These are phyloP conservation scores for Ricinus communis DNA, from an alignment of 345 rosid genomes.

Conservation along the genomic window DNA sequence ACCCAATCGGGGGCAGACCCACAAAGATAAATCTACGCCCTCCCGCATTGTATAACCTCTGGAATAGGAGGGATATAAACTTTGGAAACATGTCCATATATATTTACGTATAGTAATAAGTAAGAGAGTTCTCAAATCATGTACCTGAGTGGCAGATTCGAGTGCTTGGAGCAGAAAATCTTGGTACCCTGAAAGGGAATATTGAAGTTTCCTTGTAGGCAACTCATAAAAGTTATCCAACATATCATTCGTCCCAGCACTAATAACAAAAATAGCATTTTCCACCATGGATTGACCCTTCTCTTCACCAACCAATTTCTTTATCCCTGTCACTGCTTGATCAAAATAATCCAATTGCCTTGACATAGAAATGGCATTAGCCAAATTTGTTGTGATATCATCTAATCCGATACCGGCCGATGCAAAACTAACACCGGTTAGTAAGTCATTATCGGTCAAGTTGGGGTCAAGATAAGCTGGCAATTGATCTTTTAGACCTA, in stretches of 20 bases:
- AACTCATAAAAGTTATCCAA: slow-evolving; percentile 22
- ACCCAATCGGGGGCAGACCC: slow-evolving; percentile 41
- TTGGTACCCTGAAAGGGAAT: slow-evolving; percentile 26
- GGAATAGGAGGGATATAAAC: background rate
- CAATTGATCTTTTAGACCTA: slow-evolving; percentile 34
- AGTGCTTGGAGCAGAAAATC: slow-evolving; percentile 20
- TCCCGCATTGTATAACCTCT: slow-evolving; percentile 34
- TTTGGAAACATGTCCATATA: too few species aligned
- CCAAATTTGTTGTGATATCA: slow-evolving; percentile 16
- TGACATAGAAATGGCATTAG: slow-evolving; percentile 18
- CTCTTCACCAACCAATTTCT: slow-evolving; percentile 24
- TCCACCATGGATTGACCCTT: slow-evolving; percentile 28
- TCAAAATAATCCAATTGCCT: slow-evolving; percentile 31
- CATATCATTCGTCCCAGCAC: slow-evolving; percentile 41
- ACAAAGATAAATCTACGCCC: slow-evolving; percentile 27
- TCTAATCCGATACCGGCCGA: slow-evolving; percentile 40
- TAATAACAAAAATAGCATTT: slow-evolving; percentile 29
- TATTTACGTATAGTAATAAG: background rate
- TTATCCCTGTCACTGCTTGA: slow-evolving; percentile 26
- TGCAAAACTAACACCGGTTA: slow-evolving; percentile 42
- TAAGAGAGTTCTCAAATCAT: background rate
- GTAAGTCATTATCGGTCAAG: slow-evolving; percentile 18
- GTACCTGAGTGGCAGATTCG: slow-evolving; percentile 24
- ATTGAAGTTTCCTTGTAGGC: slow-evolving; percentile 12
- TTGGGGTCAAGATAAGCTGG: slow-evolving; percentile 38